Conservation (phyloP, 768 basidiomycete species). For the Melanogaster broomeanus region DNA sequence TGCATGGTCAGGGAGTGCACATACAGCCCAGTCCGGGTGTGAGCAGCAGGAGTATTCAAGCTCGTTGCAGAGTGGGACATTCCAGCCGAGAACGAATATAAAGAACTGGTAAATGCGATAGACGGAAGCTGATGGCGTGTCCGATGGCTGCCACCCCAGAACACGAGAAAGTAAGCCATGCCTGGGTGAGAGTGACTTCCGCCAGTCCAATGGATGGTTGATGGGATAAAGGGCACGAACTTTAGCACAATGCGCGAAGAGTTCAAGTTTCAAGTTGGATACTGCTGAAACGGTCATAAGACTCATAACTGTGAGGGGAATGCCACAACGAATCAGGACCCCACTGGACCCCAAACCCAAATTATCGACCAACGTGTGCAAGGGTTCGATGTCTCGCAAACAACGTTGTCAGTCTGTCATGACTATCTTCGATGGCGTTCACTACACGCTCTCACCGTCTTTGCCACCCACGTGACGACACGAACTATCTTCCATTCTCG, state of each 20-base stretch:
- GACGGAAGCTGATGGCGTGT: conserved; percentile 33
- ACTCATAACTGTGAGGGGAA: too few species aligned
- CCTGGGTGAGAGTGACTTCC: background rate
- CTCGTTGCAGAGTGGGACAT: conserved; percentile 30
- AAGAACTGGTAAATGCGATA: conserved; percentile 36
- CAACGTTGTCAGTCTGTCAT: too few species aligned
- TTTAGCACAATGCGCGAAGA: conserved; percentile 4
- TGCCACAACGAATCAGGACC: too few species aligned
- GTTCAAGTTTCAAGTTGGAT: too few species aligned
- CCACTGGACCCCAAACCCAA: too few species aligned
- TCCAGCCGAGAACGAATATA: conserved; percentile 24
- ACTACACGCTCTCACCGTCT: conserved; percentile 53
- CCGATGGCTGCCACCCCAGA: conserved; percentile 18
- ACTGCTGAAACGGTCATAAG: too few species aligned
- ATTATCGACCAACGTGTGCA: too few species aligned
- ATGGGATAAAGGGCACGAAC: conserved; percentile 1
- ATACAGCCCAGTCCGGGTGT: conserved; percentile 19
- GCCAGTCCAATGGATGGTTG: conserved; percentile 1
- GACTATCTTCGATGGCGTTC: conserved; percentile 46
- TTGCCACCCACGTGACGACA: conserved; percentile 40
- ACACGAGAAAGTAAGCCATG: conserved; percentile 3
- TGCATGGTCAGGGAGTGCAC: conserved; percentile 16
- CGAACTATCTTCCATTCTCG: conserved; percentile 50
- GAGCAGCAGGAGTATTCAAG: conserved; percentile 34
- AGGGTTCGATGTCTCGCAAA: too few species aligned